Evolutionary conservation across 2,329 filamentous ascomycete genomes (phyloP), one percentile per base, ranked within the genome.

Genomic region (Endocalyx cinctus): DNA sequence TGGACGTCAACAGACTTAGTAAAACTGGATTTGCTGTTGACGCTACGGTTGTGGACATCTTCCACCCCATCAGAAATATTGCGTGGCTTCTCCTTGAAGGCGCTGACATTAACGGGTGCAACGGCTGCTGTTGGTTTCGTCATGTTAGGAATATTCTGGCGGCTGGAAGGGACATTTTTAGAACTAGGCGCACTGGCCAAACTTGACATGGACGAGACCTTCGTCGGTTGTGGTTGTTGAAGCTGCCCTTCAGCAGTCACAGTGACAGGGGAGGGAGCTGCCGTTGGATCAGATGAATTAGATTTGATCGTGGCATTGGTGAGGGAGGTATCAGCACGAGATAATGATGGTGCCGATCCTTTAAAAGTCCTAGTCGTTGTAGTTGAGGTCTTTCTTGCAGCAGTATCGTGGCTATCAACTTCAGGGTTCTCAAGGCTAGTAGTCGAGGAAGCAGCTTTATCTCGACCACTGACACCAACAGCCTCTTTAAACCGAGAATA

Each of bases 401-500:
- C 43, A 25, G 50, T 48, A 38, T 77, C 59, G 40, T 70, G 49
- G 59, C 59, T 47, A 52, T 68, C n/a, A n/a, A n/a, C n/a, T n/a
- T n/a, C n/a, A n/a, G n/a, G n/a, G n/a, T n/a, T n/a, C n/a, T n/a
- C n/a, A n/a, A n/a, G n/a, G n/a, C n/a, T n/a, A n/a, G n/a, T n/a
- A n/a, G n/a, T n/a, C n/a, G n/a, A n/a, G 19, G 33, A 20, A 6
- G 33, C 20, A n/a, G 34, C 10, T 29, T 48, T 55, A 20, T 57
- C 52, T 20, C 61, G 63, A 41, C 76, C 82, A 27, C 72, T 75
- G 11, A 71, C 84, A 12, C 82, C 83, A n/a, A 94, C 86, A 0
- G 82, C 88, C 36, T 86, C 86, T 54, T 82, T 80, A 48, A 97
- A 73, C 23, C 88, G 81, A 60, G 77, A 92, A 59, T 96, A 97